Percentiles rank a stretch among this genome's conserved stretches.
Evolutionary conservation across 768 basidiomycete genomes (phyloP).

Genomic region (Agaricus blazei): DNA sequence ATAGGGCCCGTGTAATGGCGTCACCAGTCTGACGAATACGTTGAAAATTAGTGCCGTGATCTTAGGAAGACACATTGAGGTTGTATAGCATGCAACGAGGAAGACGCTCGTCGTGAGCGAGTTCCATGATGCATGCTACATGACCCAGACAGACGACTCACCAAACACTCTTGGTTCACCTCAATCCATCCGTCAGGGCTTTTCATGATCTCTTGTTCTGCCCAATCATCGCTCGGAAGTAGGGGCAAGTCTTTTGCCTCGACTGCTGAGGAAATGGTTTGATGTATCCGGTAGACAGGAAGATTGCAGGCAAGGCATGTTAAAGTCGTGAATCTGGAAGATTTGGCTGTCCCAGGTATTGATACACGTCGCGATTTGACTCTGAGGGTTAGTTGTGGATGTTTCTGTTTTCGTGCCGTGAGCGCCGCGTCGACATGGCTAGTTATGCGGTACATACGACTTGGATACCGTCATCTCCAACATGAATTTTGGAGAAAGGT

Average conservation of each 20-base stretch:
- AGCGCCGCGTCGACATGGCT: conserved; percentile 1
- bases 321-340: conserved; percentile 56
- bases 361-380: conserved; percentile 42
- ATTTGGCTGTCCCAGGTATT: conserved; percentile 41
- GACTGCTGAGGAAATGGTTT: conserved; percentile 49
- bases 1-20: conserved; percentile 27
- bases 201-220: conserved; percentile 66
- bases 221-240: conserved; percentile 71
- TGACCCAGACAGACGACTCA: conserved; percentile 34
- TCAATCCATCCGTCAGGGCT: conserved; percentile 72
- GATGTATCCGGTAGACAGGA: conserved; percentile 64
- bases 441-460: conserved; percentile 42
- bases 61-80: not conserved
- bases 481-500: conserved; percentile 51
- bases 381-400: conserved; percentile 68
- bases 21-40: conserved; percentile 30
- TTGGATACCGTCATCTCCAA: conserved; percentile 61
- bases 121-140: conserved; percentile 10
- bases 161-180: conserved; percentile 58
- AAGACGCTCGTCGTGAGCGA: conserved; percentile 7
- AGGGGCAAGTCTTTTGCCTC: conserved; percentile 61
- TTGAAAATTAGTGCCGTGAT: conserved; percentile 12
- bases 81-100: conserved; percentile 11
- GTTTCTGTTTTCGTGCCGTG: conserved; percentile 36
- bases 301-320: conserved; percentile 67